These are phyloP conservation scores for Ophiocordyceps sinensis DNA, from an alignment of 2,329 filamentous ascomycete species.

Conservation along the genomic window DNA sequence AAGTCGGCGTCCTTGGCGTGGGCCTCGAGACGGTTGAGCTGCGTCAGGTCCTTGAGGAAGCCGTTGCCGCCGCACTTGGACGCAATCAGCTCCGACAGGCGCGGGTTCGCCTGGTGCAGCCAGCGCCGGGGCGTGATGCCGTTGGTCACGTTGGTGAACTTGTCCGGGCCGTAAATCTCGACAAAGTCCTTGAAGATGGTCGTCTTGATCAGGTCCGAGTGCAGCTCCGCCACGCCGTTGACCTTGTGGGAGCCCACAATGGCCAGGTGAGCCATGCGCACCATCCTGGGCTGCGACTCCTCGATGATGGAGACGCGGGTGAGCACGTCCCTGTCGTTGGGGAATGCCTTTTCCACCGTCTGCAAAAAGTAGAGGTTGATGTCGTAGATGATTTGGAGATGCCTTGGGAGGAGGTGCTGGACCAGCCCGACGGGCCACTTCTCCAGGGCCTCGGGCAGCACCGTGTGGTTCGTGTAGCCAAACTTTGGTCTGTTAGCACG, in stretches of 20 bases:
- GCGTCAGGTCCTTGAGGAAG: slow-evolving; percentile 82
- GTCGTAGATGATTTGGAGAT: slow-evolving; percentile 95
- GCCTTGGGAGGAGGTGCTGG: slow-evolving; percentile 83
- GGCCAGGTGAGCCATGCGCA: slow-evolving; percentile 90
- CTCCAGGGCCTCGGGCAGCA: slow-evolving; percentile 90
- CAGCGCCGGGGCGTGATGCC: slow-evolving; percentile 92
- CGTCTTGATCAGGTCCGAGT: slow-evolving; percentile 94
- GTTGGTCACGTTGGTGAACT: slow-evolving; percentile 98
- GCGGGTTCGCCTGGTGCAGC: slow-evolving; percentile 94
- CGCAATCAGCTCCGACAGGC: slow-evolving; percentile 80
- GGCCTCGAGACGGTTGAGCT: slow-evolving; percentile 74
- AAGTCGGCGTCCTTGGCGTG: slow-evolving; percentile 77
- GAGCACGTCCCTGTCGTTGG: slow-evolving; percentile 76
- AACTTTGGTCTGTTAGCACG: slow-evolving; percentile 37
- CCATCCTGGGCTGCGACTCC: slow-evolving; percentile 92
- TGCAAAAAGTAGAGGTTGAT: slow-evolving; percentile 95
- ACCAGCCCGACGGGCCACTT: slow-evolving; percentile 94
- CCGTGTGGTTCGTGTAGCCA: slow-evolving; percentile 97
- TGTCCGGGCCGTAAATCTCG: slow-evolving; percentile 83
- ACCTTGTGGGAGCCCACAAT: slow-evolving; percentile 98
- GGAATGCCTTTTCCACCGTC: slow-evolving; percentile 77
- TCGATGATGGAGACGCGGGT: slow-evolving; percentile 90
- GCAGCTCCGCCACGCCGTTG: slow-evolving; percentile 93
- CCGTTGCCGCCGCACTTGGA: slow-evolving; percentile 71
- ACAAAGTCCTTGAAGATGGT: slow-evolving; percentile 99